Evolutionary conservation across 2,329 filamentous ascomycete species (phyloP).

Genomic region (Cladosporium halotolerans): DNA sequence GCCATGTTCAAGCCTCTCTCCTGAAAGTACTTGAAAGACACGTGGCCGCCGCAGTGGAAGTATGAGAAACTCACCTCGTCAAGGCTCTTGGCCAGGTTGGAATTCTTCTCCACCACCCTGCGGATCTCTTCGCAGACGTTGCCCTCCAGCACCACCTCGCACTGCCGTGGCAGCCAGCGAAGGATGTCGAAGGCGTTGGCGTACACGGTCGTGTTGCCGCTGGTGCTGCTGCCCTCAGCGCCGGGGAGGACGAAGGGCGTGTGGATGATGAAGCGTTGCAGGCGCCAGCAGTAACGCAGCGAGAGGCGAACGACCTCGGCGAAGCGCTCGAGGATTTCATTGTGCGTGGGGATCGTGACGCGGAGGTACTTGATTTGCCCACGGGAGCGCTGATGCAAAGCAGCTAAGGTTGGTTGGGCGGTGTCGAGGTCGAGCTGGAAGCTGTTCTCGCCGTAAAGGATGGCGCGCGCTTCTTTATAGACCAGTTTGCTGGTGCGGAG

Average conservation of each 20-base stretch:
- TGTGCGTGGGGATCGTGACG: conserved; percentile 40
- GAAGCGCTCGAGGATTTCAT: conserved; percentile 43
- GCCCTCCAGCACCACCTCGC: conserved; percentile 36
- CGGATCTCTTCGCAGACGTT: conserved; percentile 35
- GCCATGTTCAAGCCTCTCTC: not conserved
- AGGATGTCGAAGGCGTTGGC: conserved; percentile 44
- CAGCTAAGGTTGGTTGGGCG: conserved; percentile 33
- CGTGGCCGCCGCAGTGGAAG: not conserved
- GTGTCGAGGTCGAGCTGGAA: conserved; percentile 35
- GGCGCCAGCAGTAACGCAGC: conserved; percentile 41
- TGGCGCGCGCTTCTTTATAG: conserved; percentile 34
- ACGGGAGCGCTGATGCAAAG: conserved; percentile 38
- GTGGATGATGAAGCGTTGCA: conserved; percentile 37
- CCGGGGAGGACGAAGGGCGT: conserved; percentile 30
- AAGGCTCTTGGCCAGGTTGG: conserved; percentile 33
- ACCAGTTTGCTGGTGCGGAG: conserved; percentile 36
- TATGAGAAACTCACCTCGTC: conserved; percentile 34
- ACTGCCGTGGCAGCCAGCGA: conserved; percentile 39
- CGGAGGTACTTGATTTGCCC: conserved; percentile 39
- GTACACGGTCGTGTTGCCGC: conserved; percentile 37
- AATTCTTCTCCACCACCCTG: conserved; percentile 38
- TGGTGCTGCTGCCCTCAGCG: conserved; percentile 26
- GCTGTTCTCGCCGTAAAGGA: conserved; percentile 36
- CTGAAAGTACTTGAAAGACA: not conserved
- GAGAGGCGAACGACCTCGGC: conserved; percentile 40